Evolutionary conservation across 495 filamentous ascomycete species (phyloP), one percentile per base, ranked within the genome.

Genomic region (Podospora tetraspora): DNA sequence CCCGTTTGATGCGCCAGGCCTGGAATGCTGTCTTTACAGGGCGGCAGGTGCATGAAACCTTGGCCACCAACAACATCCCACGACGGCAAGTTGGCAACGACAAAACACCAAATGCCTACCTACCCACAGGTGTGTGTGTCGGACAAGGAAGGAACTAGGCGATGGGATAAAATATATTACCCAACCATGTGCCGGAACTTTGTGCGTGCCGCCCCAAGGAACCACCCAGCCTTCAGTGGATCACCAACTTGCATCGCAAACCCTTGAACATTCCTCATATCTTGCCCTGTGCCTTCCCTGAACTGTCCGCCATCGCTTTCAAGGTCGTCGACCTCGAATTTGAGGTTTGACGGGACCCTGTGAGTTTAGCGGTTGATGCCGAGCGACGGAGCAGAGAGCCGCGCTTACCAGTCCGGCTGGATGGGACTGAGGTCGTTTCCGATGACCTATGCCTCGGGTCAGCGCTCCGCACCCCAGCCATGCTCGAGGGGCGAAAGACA

Each of bases 381-480:
- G 9, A 29, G 6, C 3, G 10, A 24, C 58, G 6, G 58, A 8
- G 19, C 32, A 11, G 11, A 19, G 13, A 29, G 62, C 8, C 12
- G 13, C 25, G 22, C 62, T 6, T 57, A 64, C 62, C 79, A 80
- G 52, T 74, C 37, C 1, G 84, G 83, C 68, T 87, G 85, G 23
- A 82, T 83, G 7, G 85, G 79, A 64, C 81, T 83, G 0, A 87
- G 71, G 70, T 87, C 85, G 21, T 80, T 80, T 10, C 84, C 83
- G n/a, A 84, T 66, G 56, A 83, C 71, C 24, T 79, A 68, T 5
- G 27, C 0, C 58, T 59, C 43, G 0, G 58, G 57, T n/a, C n/a
- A 19, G 5, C 10, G 13, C 22, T 30, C 21, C 21, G 7, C 8
- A 32, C 24, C 58, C 2, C 32, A 22, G 1, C 4, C 7, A 29